These are phyloP conservation scores for Teunomyces lycoperdinae DNA, from an alignment of 805 yeast species.

Conservation along the genomic window DNA sequence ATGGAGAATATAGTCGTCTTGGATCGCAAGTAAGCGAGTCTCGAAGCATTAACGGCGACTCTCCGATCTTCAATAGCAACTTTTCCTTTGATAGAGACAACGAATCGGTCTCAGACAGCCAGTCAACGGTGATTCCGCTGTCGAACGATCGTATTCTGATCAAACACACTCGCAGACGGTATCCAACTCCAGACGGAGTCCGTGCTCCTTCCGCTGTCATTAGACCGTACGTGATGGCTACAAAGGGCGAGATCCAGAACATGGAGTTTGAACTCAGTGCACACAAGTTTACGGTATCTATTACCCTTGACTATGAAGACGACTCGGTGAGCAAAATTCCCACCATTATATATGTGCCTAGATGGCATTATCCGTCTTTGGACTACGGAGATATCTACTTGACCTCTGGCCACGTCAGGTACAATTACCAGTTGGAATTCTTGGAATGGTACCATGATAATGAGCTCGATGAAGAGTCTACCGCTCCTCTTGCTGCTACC, in stretches of 20 bases:
- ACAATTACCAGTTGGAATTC: constrained; percentile 50
- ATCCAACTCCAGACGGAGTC: constrained; percentile 55
- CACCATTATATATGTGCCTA: constrained; percentile 67
- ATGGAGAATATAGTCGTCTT: neutral
- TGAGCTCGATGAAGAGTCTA: constrained; percentile 11
- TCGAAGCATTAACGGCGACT: neutral
- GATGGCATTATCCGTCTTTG: constrained; percentile 60
- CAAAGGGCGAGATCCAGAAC: constrained; percentile 54
- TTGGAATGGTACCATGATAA: constrained; percentile 69
- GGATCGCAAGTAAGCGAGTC: neutral
- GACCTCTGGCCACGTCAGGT: constrained; percentile 55
- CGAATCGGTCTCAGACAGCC: constrained; percentile 17
- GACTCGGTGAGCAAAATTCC: constrained; percentile 26
- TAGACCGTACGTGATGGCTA: constrained; percentile 71
- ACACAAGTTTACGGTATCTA: constrained; percentile 46
- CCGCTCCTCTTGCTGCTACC: neutral
- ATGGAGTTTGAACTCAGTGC: constrained; percentile 59
- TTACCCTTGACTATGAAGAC: constrained; percentile 26
- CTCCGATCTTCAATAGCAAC: neutral
- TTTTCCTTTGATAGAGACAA: constrained; percentile 4
- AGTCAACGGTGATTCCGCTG: constrained; percentile 21
- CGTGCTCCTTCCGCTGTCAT: constrained; percentile 73
- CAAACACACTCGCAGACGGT: constrained; percentile 32
- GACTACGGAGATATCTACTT: constrained; percentile 46
- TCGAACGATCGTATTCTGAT: constrained; percentile 20